Evolutionary conservation across 2,329 filamentous ascomycete genomes (phyloP), one percentile per base, ranked within the genome.

Genomic region (Paecilomyces sp.): DNA sequence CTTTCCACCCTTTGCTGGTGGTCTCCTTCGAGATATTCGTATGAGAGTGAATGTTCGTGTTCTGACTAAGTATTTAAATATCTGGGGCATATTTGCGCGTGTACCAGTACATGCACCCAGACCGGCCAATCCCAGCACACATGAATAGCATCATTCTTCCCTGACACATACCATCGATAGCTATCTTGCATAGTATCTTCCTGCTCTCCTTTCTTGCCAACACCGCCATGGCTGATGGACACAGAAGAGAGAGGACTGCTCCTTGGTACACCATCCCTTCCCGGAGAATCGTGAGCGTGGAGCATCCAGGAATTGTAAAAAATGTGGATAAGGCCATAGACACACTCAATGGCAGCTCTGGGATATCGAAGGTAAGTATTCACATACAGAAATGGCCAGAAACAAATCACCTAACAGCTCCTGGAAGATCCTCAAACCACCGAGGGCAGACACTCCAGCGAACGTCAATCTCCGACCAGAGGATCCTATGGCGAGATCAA

Each of bases 381-480:
- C 54, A 28, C 24, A 6, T 24, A 5, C 13, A 58, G 9, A 30
- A 28, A 41, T 51, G 50, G 6, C 31, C 57, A 33, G 15, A 58
- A 15, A 28, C 25, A 18, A 18, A n/a, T 55, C 57, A 56, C 55
- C 54, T 51, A 28, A 57, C 55, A 31, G 24, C 28, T 25, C 11
- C 7, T 28, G 7, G 28, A 58, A 83, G 81, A 75, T 81, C 25
- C 67, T 84, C 34, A 73, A 79, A 50, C 71, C 75, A 4, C 66
- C 72, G 11, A 76, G 79, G 60, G 68, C 77, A 41, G 79, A 82
- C 59, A 78, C 79, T 50, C 77, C 80, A 57, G 77, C 84, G 25
- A 88, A 88, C 1, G 77, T 96, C n/a, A 90, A 89, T 66, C 80
- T 97, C 58, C 86, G 90, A 24, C 90, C 89, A 25, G 84, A 91